Evolutionary conservation across 208 protist species (phyloP).

Genomic region (Lotmaria passim): DNA sequence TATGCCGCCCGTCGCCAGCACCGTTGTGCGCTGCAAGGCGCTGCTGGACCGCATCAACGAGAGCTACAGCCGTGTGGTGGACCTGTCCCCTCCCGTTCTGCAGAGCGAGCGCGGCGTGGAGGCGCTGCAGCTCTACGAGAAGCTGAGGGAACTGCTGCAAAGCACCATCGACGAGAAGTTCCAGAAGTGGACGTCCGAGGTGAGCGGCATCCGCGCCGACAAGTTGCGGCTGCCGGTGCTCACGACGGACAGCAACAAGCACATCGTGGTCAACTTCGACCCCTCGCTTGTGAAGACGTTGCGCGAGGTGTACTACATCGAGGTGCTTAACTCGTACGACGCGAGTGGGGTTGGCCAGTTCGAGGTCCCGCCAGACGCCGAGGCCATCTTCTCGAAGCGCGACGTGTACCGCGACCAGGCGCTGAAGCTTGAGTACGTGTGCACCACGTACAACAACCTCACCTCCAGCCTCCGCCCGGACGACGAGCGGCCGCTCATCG

Average conservation of each 20-base stretch:
- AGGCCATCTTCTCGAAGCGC: conserved; percentile 89
- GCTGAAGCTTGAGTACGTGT: conserved; percentile 93
- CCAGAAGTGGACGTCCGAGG: conserved; percentile 89
- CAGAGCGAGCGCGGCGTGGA: conserved; percentile 86
- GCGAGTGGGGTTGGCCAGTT: conserved; percentile 57
- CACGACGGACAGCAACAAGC: conserved; percentile 49
- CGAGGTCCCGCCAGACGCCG: conserved; percentile 83
- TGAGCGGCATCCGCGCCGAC: conserved; percentile 88
- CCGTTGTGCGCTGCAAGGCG: conserved; percentile 92
- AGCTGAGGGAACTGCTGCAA: conserved; percentile 66
- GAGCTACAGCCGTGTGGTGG: conserved; percentile 79
- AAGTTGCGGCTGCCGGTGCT: conserved; percentile 96
- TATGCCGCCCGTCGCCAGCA: conserved; percentile 92
- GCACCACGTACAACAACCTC: conserved; percentile 95
- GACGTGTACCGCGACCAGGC: conserved; percentile 92
- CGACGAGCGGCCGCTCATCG: conserved; percentile 93
- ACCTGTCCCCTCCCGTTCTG: conserved; percentile 79
- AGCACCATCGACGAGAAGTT: conserved; percentile 85
- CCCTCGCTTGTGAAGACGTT: conserved; percentile 94
- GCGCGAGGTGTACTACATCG: conserved; percentile 96
- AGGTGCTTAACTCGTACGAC: conserved; percentile 93
- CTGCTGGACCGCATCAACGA: conserved; percentile 95
- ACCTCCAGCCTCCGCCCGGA: conserved; percentile 85
- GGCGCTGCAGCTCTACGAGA: conserved; percentile 82
- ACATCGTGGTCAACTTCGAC: conserved; percentile 96